Conservation (phyloP, 108 stramenopile species). For the Cyclotella atomus region DNA sequence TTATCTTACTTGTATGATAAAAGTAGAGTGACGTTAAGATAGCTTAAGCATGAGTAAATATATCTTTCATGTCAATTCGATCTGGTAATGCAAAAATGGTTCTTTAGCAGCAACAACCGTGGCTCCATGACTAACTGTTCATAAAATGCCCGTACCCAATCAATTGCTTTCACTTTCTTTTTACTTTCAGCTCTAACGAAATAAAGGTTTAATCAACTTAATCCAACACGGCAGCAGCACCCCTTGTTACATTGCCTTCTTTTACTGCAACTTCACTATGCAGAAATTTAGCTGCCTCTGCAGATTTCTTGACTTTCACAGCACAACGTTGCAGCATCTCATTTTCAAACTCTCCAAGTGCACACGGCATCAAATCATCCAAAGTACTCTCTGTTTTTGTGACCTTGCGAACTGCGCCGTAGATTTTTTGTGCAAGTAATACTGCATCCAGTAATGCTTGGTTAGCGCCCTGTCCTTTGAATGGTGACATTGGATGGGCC, state of each 20-base stretch:
- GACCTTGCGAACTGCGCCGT: slow-evolving; percentile 19
- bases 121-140: too few relatives aligned
- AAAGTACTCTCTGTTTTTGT: slow-evolving; percentile 10
- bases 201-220: too few relatives aligned
- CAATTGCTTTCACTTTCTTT: too few relatives aligned
- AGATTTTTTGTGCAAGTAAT: slow-evolving; percentile 60
- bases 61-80: too few relatives aligned
- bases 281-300: slow-evolving; percentile 68
- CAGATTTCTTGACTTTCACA: slow-evolving; percentile 67
- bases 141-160: too few relatives aligned
- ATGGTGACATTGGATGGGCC: slow-evolving; percentile 87
- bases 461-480: slow-evolving; percentile 91
- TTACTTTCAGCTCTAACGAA: too few relatives aligned
- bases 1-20: too few relatives aligned
- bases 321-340: slow-evolving; percentile 68
- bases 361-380: neutral
- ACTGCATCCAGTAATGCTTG: slow-evolving; percentile 85
- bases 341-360: slow-evolving; percentile 59
- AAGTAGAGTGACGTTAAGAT: too few relatives aligned
- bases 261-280: slow-evolving; percentile 64
- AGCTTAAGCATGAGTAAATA: too few relatives aligned
- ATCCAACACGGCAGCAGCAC: slow-evolving; percentile 64
- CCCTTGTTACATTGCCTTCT: slow-evolving; percentile 70
- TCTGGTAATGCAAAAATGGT: too few relatives aligned
- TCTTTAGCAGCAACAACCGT: too few relatives aligned